Evolutionary conservation across 2,329 filamentous ascomycete species (phyloP).

Genomic region (Diplodia intermedia): DNA sequence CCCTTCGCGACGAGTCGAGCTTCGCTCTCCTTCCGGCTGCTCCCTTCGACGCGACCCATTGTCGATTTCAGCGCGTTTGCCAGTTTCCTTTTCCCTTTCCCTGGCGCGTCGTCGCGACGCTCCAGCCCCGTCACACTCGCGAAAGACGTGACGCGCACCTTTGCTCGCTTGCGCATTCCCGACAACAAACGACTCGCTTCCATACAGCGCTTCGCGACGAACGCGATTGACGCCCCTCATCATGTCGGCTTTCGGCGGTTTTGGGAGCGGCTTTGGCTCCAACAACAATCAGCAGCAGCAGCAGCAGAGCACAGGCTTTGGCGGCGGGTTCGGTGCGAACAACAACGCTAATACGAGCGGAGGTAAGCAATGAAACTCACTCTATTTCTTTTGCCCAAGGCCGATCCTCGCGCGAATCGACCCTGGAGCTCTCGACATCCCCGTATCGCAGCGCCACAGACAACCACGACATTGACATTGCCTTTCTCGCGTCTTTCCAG

Average conservation of each 20-base stretch:
- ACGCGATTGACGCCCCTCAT: conserved; percentile 24
- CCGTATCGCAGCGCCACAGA: conserved; percentile 32
- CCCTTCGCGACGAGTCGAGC: conserved; percentile 37
- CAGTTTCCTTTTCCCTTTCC: conserved; percentile 33
- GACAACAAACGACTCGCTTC: conserved; percentile 28
- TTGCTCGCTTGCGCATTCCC: conserved; percentile 2
- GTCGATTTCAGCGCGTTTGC: conserved; percentile 22
- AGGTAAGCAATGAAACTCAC: conserved; percentile 28
- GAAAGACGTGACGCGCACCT: conserved; percentile 19
- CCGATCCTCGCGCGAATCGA: conserved; percentile 32
- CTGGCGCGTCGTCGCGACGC: conserved; percentile 45
- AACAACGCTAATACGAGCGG: conserved; percentile 42
- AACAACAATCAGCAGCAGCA: conserved; percentile 46
- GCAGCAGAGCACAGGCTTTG: conserved; percentile 43
- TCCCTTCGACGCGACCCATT: conserved; percentile 13
- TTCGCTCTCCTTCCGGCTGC: conserved; percentile 37
- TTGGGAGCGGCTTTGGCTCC: conserved; percentile 47
- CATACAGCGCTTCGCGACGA: conserved; percentile 3
- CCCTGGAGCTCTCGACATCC: conserved; percentile 31
- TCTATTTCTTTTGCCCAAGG: conserved; percentile 29
- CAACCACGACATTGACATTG: conserved; percentile 44
- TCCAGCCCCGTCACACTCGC: conserved; percentile 33
- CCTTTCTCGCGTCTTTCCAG: conserved; percentile 45
- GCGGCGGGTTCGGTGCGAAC: conserved; percentile 56
- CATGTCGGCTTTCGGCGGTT: conserved; percentile 37